phyloP scores from a whole-genome alignment of 129 eudicot genomes.

The carrot (Daucus carota) region DNA sequence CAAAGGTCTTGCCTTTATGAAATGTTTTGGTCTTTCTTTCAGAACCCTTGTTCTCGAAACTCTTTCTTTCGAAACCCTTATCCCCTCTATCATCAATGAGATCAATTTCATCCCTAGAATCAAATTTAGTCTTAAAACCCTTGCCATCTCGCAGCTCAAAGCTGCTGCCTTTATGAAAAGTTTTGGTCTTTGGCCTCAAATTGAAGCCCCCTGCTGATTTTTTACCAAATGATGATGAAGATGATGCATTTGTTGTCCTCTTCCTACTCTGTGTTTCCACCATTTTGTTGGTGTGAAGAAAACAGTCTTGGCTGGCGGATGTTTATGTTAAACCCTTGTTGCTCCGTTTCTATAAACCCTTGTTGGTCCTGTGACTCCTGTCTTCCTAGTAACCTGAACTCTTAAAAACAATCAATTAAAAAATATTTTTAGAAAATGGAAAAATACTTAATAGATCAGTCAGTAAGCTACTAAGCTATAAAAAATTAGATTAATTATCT shows the following conservation, averaged over 20 bases:
- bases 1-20: no score
- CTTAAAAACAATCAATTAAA: no score
- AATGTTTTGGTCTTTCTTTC: no score
- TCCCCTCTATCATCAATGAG: slow-evolving; percentile 16
- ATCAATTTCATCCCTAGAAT: not conserved
- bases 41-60: not conserved
- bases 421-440: no score
- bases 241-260: not conserved
- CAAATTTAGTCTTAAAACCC: not conserved
- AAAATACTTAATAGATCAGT: no score
- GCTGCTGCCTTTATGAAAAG: not conserved
- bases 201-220: not conserved
- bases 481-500: no score
- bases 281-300: not conserved
- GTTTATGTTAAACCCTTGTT: not conserved
- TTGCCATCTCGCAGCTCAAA: not conserved
- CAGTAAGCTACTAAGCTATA: no score
- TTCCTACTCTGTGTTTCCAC: not conserved
- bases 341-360: not conserved
- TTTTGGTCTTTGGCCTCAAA: not conserved
- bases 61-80: slow-evolving; percentile 4
- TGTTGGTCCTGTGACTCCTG: no score
- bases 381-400: no score
- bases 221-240: not conserved
- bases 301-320: not conserved